Percentiles rank a stretch among this genome's conserved stretches.
Conservation (phyloP, 306 rosid species). For the Corylus avellana region DNA sequence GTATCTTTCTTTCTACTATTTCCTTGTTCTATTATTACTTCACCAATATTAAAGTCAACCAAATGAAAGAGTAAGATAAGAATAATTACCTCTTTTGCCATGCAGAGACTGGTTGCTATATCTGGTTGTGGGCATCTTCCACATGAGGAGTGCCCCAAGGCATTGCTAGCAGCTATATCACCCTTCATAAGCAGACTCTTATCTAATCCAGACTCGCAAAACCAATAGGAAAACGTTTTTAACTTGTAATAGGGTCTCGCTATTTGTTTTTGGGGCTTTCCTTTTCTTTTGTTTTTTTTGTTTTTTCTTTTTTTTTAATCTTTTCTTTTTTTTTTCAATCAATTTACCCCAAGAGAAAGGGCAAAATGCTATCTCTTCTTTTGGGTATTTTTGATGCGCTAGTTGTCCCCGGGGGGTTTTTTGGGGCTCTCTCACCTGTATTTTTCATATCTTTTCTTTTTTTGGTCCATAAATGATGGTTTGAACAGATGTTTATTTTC, state of each 20-base stretch:
- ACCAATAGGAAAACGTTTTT: constrained; percentile 40
- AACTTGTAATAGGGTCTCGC: constrained; percentile 41
- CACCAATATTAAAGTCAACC: neutral
- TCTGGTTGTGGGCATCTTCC: constrained; percentile 98
- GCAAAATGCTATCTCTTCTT: constrained; percentile 46
- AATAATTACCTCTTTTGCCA: constrained; percentile 6
- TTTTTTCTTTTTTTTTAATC: neutral
- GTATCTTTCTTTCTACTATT: constrained; percentile 25
- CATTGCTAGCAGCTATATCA: constrained; percentile 76
- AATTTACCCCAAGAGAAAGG: constrained; percentile 45
- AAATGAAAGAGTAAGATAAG: neutral
- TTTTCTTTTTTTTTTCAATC: constrained; percentile 5
- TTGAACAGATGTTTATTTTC: constrained; percentile 36
- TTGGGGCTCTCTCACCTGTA: constrained; percentile 47
- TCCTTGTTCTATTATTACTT: neutral
- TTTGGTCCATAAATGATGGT: constrained; percentile 15
- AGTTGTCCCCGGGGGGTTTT: constrained; percentile 44
- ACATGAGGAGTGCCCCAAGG: constrained; percentile 95
- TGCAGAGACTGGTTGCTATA: constrained; percentile 85
- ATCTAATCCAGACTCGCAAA: constrained; percentile 45
- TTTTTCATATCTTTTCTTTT: constrained; percentile 16
- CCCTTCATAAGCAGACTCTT: constrained; percentile 74
- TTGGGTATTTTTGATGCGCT: constrained; percentile 47
- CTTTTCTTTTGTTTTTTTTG: neutral
- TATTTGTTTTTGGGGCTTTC: constrained; percentile 27